These are phyloP conservation scores for Lonicera japonica DNA, from an alignment of 129 eudicot species.

Conservation along the genomic window DNA sequence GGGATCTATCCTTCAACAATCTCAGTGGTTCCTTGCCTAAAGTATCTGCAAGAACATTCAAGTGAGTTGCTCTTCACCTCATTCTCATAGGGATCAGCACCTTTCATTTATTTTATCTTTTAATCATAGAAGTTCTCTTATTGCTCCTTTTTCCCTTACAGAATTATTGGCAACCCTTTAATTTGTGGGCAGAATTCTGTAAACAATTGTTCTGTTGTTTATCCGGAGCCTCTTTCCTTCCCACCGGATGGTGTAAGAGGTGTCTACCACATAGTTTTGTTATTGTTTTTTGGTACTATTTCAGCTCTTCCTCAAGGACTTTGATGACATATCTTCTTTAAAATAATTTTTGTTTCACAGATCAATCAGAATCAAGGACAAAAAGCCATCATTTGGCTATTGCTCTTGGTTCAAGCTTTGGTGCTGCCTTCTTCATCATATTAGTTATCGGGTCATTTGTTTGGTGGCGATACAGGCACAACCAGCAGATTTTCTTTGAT, in stretches of 20 bases:
- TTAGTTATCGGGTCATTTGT: constrained; percentile 37
- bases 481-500: constrained; percentile 90
- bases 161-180: constrained; percentile 77
- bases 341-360: constrained; percentile 21
- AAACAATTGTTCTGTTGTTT: constrained; percentile 63
- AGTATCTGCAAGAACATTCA: constrained; percentile 82
- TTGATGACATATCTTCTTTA: not conserved
- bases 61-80: constrained; percentile 32
- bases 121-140: not conserved
- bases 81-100: not conserved
- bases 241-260: constrained; percentile 65
- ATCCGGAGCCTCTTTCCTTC: constrained; percentile 80
- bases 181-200: constrained; percentile 61
- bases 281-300: not conserved
- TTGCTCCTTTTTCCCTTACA: constrained; percentile 17
- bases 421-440: constrained; percentile 45
- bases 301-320: not conserved
- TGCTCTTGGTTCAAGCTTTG: constrained; percentile 74
- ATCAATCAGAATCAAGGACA: constrained; percentile 35
- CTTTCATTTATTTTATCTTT: not conserved
- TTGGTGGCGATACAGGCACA: constrained; percentile 85
- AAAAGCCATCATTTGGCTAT: constrained; percentile 57
- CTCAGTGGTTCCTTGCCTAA: constrained; percentile 81
- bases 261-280: constrained; percentile 16
- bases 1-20: constrained; percentile 89